phyloP scores from a whole-genome alignment of 2,329 filamentous ascomycete genomes.

The Berkeleyomyces rouxiae region DNA sequence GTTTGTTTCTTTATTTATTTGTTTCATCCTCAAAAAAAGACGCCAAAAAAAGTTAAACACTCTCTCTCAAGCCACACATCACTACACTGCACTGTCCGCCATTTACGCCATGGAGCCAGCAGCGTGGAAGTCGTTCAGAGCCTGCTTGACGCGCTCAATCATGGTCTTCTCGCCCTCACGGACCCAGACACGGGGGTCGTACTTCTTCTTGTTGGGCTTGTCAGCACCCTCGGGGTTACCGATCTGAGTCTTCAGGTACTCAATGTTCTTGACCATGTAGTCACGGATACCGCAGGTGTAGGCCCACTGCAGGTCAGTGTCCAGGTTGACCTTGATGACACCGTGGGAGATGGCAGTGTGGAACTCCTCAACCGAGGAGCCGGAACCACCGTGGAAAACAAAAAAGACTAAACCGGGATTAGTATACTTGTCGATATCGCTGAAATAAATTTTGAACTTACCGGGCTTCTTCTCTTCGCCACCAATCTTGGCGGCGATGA shows the following conservation, averaged over 20 bases:
- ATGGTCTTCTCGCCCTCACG: slow-evolving; percentile 97
- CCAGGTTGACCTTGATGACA: slow-evolving; percentile 98
- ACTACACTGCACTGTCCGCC: too few relatives aligned
- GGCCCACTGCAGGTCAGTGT: slow-evolving; percentile 93
- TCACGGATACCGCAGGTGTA: slow-evolving; percentile 88
- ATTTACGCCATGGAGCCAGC: slow-evolving; percentile 17
- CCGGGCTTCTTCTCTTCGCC: slow-evolving; percentile 61
- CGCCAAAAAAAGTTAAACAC: not conserved
- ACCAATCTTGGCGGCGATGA: slow-evolving; percentile 65
- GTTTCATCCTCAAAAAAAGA: not conserved
- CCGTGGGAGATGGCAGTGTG: slow-evolving; percentile 74
- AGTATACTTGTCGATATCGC: not conserved
- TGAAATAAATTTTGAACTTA: not conserved
- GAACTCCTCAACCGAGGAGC: slow-evolving; percentile 82
- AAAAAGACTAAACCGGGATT: slow-evolving; percentile 49
- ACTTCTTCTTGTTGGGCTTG: slow-evolving; percentile 97
- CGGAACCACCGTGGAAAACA: slow-evolving; percentile 97
- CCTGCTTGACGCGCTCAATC: slow-evolving; percentile 61
- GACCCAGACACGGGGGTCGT: slow-evolving; percentile 78
- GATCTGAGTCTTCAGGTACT: slow-evolving; percentile 73
- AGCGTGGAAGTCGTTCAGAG: slow-evolving; percentile 84
- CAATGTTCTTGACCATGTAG: slow-evolving; percentile 87
- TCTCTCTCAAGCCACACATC: not conserved
- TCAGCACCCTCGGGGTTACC: slow-evolving; percentile 91
- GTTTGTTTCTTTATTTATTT: not conserved